These are phyloP conservation scores for Chamaecyparis obtusa DNA, from an alignment of 75 land plant genomes.

Conservation along the genomic window DNA sequence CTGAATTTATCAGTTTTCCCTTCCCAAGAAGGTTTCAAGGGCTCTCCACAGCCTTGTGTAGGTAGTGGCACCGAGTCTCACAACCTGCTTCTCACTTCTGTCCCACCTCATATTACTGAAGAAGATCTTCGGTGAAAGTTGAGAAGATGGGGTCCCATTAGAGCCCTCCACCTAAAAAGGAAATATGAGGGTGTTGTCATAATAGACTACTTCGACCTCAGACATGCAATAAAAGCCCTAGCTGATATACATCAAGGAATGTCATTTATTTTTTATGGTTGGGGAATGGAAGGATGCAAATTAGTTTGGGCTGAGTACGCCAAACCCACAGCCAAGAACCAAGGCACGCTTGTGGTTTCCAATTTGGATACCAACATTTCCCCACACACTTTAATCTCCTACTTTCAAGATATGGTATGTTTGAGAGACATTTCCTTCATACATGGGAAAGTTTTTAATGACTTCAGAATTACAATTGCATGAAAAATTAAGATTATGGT, in stretches of 20 bases:
- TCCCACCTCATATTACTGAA: slow-evolving; percentile 19
- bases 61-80: slow-evolving; percentile 22
- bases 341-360: slow-evolving; percentile 54
- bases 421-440: not conserved
- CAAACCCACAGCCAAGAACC: slow-evolving; percentile 18
- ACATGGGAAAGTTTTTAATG: too few species aligned
- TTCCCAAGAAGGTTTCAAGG: not conserved
- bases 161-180: slow-evolving; percentile 21
- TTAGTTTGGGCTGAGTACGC: slow-evolving; percentile 40
- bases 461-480: too few species aligned
- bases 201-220: slow-evolving; percentile 38
- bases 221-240: slow-evolving; percentile 30
- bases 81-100: slow-evolving; percentile 19
- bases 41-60: not conserved
- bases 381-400: slow-evolving; percentile 7
- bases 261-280: not conserved
- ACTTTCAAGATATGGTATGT: slow-evolving; percentile 39
- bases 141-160: slow-evolving; percentile 27
- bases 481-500: too few species aligned
- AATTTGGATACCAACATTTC: slow-evolving; percentile 29
- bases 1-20: not conserved
- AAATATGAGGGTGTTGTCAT: slow-evolving; percentile 25
- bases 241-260: slow-evolving; percentile 27
- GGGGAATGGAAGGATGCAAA: slow-evolving; percentile 25
- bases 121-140: slow-evolving; percentile 18